Percentiles rank a stretch among this genome's conserved stretches.
These are phyloP conservation scores for Calonectria leucothoes DNA, from an alignment of 2,329 filamentous ascomycete species.

Conservation along the genomic window DNA sequence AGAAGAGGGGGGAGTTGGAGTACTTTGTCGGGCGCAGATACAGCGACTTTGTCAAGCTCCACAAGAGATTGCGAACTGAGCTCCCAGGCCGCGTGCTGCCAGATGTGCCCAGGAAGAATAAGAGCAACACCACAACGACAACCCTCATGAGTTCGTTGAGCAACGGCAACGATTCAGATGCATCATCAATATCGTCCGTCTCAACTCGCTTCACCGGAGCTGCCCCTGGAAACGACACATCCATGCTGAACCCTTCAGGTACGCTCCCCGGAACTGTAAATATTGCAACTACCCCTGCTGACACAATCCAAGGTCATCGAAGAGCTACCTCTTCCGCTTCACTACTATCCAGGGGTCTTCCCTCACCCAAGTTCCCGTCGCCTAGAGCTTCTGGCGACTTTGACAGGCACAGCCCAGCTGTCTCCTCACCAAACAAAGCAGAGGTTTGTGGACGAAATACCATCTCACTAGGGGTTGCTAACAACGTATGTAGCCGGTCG, in stretches of 20 bases:
- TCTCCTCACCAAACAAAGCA: slow-evolving; percentile 36
- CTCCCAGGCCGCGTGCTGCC: slow-evolving; percentile 91
- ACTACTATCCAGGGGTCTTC: slow-evolving; percentile 44
- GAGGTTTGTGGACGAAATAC: slow-evolving; percentile 35
- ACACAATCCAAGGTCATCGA: slow-evolving; percentile 35
- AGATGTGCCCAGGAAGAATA: slow-evolving; percentile 91
- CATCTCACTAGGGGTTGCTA: slow-evolving; percentile 26
- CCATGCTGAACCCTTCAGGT: slow-evolving; percentile 46
- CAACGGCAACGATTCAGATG: slow-evolving; percentile 76
- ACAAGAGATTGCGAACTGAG: slow-evolving; percentile 84
- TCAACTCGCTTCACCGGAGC: slow-evolving; percentile 73
- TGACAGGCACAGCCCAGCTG: slow-evolving; percentile 42
- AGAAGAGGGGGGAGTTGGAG: slow-evolving; percentile 79
- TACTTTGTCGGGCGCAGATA: slow-evolving; percentile 87
- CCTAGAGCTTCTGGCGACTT: slow-evolving; percentile 48
- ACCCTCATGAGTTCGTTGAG: slow-evolving; percentile 65
- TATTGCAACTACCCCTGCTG: slow-evolving; percentile 5
- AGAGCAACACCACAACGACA: slow-evolving; percentile 76
- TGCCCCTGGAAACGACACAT: slow-evolving; percentile 31
- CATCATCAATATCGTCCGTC: slow-evolving; percentile 82
- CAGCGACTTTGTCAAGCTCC: slow-evolving; percentile 85
- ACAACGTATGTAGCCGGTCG: slow-evolving; percentile 58
- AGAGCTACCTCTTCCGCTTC: slow-evolving; percentile 44
- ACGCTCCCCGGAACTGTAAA: background rate
- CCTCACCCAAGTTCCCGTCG: slow-evolving; percentile 43